These are phyloP conservation scores for Bertia moriformis DNA, from an alignment of 2,329 filamentous ascomycete species.

Conservation along the genomic window DNA sequence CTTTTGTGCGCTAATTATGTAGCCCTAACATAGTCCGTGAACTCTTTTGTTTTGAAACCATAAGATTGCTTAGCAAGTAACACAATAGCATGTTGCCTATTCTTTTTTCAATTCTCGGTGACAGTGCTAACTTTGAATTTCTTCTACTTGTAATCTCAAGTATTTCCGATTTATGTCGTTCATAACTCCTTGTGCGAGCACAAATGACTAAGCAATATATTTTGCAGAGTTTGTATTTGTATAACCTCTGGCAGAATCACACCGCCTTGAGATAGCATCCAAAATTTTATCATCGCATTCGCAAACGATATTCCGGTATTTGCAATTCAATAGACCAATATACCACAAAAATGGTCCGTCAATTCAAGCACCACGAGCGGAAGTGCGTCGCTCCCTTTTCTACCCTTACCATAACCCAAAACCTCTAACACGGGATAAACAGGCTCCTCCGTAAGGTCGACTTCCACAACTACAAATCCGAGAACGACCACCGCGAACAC, in stretches of 20 bases:
- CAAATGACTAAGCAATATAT: too few relatives aligned
- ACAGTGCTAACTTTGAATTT: too few relatives aligned
- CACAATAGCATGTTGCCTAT: too few relatives aligned
- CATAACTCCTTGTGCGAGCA: too few relatives aligned
- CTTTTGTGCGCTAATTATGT: too few relatives aligned
- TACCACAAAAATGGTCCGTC: conserved; percentile 38
- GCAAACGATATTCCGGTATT: neutral
- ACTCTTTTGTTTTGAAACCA: too few relatives aligned
- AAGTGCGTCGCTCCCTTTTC: conserved; percentile 22
- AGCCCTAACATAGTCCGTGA: too few relatives aligned
- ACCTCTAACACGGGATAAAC: conserved; percentile 3
- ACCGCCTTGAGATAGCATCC: neutral
- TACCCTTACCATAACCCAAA: conserved; percentile 1
- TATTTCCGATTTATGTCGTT: too few relatives aligned
- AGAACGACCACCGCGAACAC: conserved; percentile 45
- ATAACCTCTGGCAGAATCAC: neutral
- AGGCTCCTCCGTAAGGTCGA: conserved; percentile 55
- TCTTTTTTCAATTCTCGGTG: too few relatives aligned
- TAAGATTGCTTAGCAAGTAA: too few relatives aligned
- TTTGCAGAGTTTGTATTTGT: neutral
- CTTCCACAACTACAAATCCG: conserved; percentile 51
- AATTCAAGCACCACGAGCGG: conserved; percentile 57
- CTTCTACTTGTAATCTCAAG: too few relatives aligned
- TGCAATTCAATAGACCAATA: neutral
- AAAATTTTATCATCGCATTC: too few relatives aligned